Evolutionary conservation across 371 early-diverging fungal genomes (phyloP), one percentile per base, ranked within the genome.

Genomic region (Mucor irregularis): DNA sequence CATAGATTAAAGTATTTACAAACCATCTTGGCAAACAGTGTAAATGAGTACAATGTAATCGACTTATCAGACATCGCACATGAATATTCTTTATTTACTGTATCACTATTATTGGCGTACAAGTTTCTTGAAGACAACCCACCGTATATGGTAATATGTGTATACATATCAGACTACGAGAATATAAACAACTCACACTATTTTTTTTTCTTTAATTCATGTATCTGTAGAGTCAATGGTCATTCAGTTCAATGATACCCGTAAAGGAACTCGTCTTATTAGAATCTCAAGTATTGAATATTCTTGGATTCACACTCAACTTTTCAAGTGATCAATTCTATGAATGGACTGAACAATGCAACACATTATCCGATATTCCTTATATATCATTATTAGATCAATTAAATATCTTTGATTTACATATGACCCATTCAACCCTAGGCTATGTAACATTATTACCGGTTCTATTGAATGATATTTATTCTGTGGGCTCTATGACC

Each of bases 61-160:
- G 56, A 61, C 44, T 43, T 58, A 45, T 58, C 58, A 19, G 58
- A 58, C 33, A 58, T 58, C 10, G 58, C 51, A 50, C 58, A 65
- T 19, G 71, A 71, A 49, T 58, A 64, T 46, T 61, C 68, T 21
- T 40, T 71, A 19, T 64, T 71, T 42, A 67, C 68, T 53, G 68
- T 62, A 26, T 58, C 71, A 51, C 58, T 71, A 24, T 43, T 64
- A 53, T 40, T 71, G 34, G 64, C 68, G 40, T 71, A 68, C 62
- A 71, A 71, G 49, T 64, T 61, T 56, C 64, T 58, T 30, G 71
- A 71, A 61, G 71, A 71, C 43, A 61, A 62, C 33, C 64, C 68
- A 21, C 66, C 64, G 13, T 56, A 55, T 56, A 58, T 62, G 63
- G 71, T 64, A 67, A 55, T 56, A 30, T 13, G 9, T n/a, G 29